These are phyloP conservation scores for Zymoseptoria passerinii DNA, from an alignment of 2,329 filamentous ascomycete species.

Conservation along the genomic window DNA sequence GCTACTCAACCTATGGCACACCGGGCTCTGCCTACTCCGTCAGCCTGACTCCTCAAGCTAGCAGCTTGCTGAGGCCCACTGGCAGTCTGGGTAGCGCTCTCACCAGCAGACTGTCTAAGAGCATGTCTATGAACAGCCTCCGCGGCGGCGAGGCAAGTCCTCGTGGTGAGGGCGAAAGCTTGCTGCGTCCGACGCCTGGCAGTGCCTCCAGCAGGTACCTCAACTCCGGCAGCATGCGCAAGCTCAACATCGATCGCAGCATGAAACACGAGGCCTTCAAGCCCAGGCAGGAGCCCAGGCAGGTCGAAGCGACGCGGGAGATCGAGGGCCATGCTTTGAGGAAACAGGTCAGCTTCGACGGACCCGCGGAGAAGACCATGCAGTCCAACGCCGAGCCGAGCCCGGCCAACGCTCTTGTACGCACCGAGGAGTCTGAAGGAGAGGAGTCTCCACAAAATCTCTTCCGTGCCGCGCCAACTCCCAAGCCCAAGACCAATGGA, in stretches of 20 bases:
- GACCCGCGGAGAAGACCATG: slow-evolving; percentile 40
- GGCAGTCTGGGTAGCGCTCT: slow-evolving; percentile 58
- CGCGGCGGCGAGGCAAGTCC: slow-evolving; percentile 62
- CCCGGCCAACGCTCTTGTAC: slow-evolving; percentile 41
- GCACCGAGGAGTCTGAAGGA: slow-evolving; percentile 34
- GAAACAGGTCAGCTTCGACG: slow-evolving; percentile 90
- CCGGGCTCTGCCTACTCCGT: slow-evolving; percentile 44
- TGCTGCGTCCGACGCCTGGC: slow-evolving; percentile 59
- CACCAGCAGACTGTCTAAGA: slow-evolving; percentile 58
- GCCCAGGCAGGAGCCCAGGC: slow-evolving; percentile 12
- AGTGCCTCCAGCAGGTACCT: slow-evolving; percentile 58
- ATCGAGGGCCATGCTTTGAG: slow-evolving; percentile 40
- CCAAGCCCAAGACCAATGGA: slow-evolving; percentile 32
- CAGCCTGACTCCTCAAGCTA: slow-evolving; percentile 61
- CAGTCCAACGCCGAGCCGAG: slow-evolving; percentile 31
- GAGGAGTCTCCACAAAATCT: slow-evolving; percentile 46
- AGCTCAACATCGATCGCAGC: slow-evolving; percentile 83
- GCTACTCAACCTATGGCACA: slow-evolving; percentile 84
- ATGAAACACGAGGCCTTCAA: slow-evolving; percentile 62
- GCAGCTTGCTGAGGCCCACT: slow-evolving; percentile 52
- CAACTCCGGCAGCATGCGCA: slow-evolving; percentile 70
- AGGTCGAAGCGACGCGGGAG: slow-evolving; percentile 15
- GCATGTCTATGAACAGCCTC: slow-evolving; percentile 78
- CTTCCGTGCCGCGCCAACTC: slow-evolving; percentile 36
- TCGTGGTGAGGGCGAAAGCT: slow-evolving; percentile 69